Percentiles rank a stretch among this genome's conserved stretches.
Evolutionary conservation across 208 protist species (phyloP).

Genomic region (Wallacemonas sp.): DNA sequence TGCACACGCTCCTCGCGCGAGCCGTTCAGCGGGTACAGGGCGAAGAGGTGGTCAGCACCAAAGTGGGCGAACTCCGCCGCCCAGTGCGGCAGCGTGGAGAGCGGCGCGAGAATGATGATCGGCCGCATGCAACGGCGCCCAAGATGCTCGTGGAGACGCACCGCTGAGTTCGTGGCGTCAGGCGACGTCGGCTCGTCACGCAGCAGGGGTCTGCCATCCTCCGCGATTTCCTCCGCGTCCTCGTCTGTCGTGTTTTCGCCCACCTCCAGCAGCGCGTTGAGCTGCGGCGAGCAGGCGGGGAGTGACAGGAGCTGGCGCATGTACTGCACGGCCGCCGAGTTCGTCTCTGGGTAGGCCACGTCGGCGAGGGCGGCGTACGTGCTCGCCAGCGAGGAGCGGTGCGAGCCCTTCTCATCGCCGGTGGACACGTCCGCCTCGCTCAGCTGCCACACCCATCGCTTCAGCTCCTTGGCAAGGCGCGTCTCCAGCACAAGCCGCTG

Average conservation of each 20-base stretch:
- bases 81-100: slow-evolving; percentile 63
- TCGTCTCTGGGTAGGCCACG: slow-evolving; percentile 4
- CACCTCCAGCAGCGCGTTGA: slow-evolving; percentile 20
- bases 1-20: slow-evolving; percentile 31
- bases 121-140: slow-evolving; percentile 27
- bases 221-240: background rate
- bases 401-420: background rate
- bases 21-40: slow-evolving; percentile 48
- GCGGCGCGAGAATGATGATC: slow-evolving; percentile 51
- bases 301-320: slow-evolving; percentile 11
- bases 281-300: slow-evolving; percentile 3
- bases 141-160: background rate
- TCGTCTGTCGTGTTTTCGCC: background rate
- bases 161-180: too few species aligned
- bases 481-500: slow-evolving; percentile 11
- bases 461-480: slow-evolving; percentile 32
- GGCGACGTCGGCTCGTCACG: too few species aligned
- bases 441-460: slow-evolving; percentile 42
- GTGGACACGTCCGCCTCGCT: slow-evolving; percentile 12
- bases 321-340: background rate
- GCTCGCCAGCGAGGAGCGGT: background rate
- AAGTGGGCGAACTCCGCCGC: slow-evolving; percentile 47
- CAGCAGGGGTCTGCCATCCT: background rate
- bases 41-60: slow-evolving; percentile 27
- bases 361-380: slow-evolving; percentile 5